Base-by-base conservation (phyloP, 2,329 filamentous ascomycete species). In the Pseudocercospora vitis region DNA sequence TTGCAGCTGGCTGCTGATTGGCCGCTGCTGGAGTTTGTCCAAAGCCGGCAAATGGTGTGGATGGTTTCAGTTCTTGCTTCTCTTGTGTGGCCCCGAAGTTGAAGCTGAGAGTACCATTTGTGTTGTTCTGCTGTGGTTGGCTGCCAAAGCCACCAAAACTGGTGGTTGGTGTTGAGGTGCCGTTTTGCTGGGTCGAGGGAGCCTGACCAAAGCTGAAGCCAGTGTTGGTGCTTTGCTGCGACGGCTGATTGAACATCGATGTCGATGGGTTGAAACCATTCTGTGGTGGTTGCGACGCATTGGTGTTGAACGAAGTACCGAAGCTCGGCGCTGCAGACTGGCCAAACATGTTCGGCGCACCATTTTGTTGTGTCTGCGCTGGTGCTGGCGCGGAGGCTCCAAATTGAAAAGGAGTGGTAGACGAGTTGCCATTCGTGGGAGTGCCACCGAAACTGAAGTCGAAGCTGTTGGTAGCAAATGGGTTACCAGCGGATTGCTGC, bases 81-180 rank as follows among this genome's bases (percentile, higher is more conserved):
- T 32, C 26, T 51, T 51, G 49, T 24, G 37, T 24, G 21, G 14
- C 29, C 24, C 26, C 50, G 26, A 53, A 51, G 1, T 19, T 51
- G 49, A 57, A 37, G 23, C 26, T 37, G 40, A 32, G 45, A 32
- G 33, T 53, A 21, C 54, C 42, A 26, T 48, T 55, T 31, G 42
- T 31, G 16, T 50, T 52, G 21, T 21, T 52, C 28, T 55, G 53
- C 32, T 52, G 53, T 39, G 56, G 52, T 32, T 58, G 29, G 42
- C 47, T 53, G 44, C 51, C 47, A 26, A 61, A 61, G 32, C 56
- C 57, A 39, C 56, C 56, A 26, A 61, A 61, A 44, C 51, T 61
- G 5, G 56, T 57, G 32, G 39, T 42, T 12, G 55, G 53, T 26
- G 55, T 53, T 9, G 51, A 49, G n/a, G 48, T 53, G 37, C 54